A percentile compares a stretch with the other conserved stretches of the same genome.
Evolutionary conservation across 108 stramenopile genomes (phyloP).

Genomic region (Cyclostephanos invisitatus): DNA sequence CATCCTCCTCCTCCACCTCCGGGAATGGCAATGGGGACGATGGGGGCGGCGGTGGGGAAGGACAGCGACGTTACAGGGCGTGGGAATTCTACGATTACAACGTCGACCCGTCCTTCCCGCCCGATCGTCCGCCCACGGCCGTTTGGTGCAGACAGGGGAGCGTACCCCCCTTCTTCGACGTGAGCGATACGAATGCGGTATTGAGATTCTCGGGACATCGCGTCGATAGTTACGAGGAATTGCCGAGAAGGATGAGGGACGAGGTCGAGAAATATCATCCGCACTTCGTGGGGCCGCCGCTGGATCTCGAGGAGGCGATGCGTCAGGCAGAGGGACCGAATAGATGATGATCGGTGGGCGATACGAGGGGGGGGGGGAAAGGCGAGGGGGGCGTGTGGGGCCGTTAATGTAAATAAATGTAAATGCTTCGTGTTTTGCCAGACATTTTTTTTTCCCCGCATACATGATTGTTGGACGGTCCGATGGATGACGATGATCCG

Average conservation of each 20-base stretch:
- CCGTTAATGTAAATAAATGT: too few relatives aligned
- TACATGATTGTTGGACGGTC: too few relatives aligned
- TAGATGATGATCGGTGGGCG: background rate
- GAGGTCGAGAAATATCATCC: conserved; percentile 16
- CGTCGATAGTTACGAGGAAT: conserved; percentile 26
- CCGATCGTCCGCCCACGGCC: conserved; percentile 20
- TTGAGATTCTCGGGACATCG: conserved; percentile 23
- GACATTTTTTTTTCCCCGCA: too few relatives aligned
- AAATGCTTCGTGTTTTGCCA: too few relatives aligned
- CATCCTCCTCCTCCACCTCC: too few relatives aligned
- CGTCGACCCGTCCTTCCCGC: conserved; percentile 24
- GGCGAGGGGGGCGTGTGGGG: too few relatives aligned
- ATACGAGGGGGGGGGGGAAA: background rate
- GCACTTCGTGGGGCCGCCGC: conserved; percentile 22
- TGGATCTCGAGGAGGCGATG: conserved; percentile 19
- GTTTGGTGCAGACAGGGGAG: conserved; percentile 35
- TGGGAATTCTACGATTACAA: conserved; percentile 48
- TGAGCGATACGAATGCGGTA: conserved; percentile 26
- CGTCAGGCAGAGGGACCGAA: background rate
- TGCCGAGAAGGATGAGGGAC: conserved; percentile 24
- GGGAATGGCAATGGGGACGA: too few relatives aligned
- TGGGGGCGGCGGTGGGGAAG: background rate
- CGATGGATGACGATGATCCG: too few relatives aligned
- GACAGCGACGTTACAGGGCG: conserved; percentile 24
- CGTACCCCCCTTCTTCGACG: conserved; percentile 28